Evolutionary conservation across 139 green algal genomes (phyloP).

Genomic region (Pleodorina starrii): DNA sequence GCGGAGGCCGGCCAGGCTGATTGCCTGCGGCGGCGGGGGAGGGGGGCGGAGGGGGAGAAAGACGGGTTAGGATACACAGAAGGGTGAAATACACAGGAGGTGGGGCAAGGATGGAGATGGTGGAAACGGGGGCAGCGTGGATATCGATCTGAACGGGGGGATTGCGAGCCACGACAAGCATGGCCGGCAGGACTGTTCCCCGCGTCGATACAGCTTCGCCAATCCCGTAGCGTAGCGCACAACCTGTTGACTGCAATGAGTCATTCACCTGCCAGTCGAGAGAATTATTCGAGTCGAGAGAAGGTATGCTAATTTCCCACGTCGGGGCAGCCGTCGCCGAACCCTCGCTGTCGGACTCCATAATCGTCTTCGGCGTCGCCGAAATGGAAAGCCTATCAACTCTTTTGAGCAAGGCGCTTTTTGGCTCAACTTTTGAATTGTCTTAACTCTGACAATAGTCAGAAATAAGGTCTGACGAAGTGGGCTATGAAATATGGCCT

Average conservation of each 20-base stretch:
- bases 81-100: not conserved
- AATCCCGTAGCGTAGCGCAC: too few species aligned
- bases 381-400: too few species aligned
- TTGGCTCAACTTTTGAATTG: too few species aligned
- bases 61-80: not conserved
- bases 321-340: not conserved
- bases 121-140: not conserved
- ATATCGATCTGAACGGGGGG: not conserved
- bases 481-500: not conserved
- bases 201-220: too few species aligned
- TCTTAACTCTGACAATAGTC: too few species aligned
- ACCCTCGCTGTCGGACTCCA: not conserved
- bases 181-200: too few species aligned
- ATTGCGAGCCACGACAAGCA: too few species aligned
- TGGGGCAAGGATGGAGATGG: too few species aligned
- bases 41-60: not conserved
- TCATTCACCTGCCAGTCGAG: not conserved
- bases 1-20: slow-evolving; percentile 33
- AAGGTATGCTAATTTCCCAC: not conserved
- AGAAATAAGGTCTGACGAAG: not conserved
- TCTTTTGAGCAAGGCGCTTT: too few species aligned
- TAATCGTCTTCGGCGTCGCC: too few species aligned
- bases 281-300: not conserved
- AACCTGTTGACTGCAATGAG: too few species aligned
- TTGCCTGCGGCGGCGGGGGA: not conserved